Evolutionary conservation across 2,329 filamentous ascomycete species (phyloP), one percentile per base, ranked within the genome.

Genomic region (Epichloe sylvatica): DNA sequence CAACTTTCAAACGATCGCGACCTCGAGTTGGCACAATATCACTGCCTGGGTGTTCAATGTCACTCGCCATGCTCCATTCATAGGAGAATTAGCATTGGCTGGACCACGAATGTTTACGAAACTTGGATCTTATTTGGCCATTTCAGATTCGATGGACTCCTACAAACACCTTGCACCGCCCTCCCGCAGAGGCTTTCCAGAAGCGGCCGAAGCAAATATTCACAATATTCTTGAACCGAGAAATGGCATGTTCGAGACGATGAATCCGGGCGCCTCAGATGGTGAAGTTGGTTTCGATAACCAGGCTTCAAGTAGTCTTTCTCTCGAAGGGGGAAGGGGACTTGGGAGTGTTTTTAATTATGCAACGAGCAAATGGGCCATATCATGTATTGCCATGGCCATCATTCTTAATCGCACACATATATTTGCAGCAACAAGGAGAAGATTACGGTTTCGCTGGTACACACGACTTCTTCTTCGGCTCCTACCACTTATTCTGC

Each of bases 261-360:
- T 17, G 17, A 40, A 19, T 9, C 13, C 46, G 17, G 36, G 15
- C 11, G 34, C 25, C 5, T 7, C 17, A 36, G 45, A 36, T 17
- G 47, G 21, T 34, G n/a, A 47, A 36, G 11, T 23, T 38, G 33
- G 57, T 21, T 21, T 54, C 17, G 52, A 55, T 30, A 47, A 56
- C n/a, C 53, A 57, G 30, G 53, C 59, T 36, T 71, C 74, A 6
- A 70, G 70, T 34, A 70, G 70, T 34, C 71, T 82, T 53, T 74
- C 77, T 5, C 63, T 79, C 54, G 79, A 82, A 56, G 69, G 77
- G 77, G 23, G 70, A 74, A 79, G 83, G 61, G 88, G 85, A 41
- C 73, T 96, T 41, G 86, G 87, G 42, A 89, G 86, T 53, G 80
- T 97, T 51, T 90, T 97, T 66, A 85, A 81, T 58, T 98, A 97